phyloP scores from a whole-genome alignment of 805 yeast species.

The Yarrowia divulgata region DNA sequence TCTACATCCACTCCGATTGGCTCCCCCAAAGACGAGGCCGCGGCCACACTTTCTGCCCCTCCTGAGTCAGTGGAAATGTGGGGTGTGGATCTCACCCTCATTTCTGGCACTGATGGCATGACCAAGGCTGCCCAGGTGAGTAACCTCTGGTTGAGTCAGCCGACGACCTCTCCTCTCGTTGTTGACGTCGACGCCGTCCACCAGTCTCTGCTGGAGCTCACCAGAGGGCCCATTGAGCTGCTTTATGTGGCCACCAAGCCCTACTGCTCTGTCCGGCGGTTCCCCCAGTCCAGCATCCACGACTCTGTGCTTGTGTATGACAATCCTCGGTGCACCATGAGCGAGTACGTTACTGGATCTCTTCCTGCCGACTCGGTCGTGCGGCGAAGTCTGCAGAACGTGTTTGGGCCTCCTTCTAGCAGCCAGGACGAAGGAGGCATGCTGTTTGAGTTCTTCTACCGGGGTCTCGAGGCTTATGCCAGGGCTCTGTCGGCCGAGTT shows the following conservation, averaged over 20 bases:
- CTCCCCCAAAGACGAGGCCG: constrained; percentile 8
- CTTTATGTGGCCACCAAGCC: constrained; percentile 27
- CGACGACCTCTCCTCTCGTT: neutral
- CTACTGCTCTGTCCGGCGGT: constrained; percentile 20
- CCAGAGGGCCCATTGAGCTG: constrained; percentile 34
- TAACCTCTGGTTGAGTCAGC: constrained; percentile 11
- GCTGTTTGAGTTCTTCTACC: constrained; percentile 12
- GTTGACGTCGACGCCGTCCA: constrained; percentile 14
- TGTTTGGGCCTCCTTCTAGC: constrained; percentile 8
- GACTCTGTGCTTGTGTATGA: constrained; percentile 30
- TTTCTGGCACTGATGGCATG: constrained; percentile 8
- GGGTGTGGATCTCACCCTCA: constrained; percentile 29
- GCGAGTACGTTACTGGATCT: constrained; percentile 27
- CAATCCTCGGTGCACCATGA: constrained; percentile 27
- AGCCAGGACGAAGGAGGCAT: constrained; percentile 3
- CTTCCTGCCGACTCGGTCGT: neutral
- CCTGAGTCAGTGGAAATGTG: constrained; percentile 21
- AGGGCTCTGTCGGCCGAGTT: constrained; percentile 13
- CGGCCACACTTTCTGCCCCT: constrained; percentile 1
- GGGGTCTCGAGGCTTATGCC: neutral
- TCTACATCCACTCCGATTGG: constrained; percentile 8
- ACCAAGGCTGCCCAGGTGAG: constrained; percentile 20
- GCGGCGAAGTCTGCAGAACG: constrained; percentile 28
- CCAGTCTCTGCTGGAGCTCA: constrained; percentile 31
- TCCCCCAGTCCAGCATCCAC: constrained; percentile 28